Evolutionary conservation across 768 basidiomycete species (phyloP).

Genomic region (Boletus rubescentipes): DNA sequence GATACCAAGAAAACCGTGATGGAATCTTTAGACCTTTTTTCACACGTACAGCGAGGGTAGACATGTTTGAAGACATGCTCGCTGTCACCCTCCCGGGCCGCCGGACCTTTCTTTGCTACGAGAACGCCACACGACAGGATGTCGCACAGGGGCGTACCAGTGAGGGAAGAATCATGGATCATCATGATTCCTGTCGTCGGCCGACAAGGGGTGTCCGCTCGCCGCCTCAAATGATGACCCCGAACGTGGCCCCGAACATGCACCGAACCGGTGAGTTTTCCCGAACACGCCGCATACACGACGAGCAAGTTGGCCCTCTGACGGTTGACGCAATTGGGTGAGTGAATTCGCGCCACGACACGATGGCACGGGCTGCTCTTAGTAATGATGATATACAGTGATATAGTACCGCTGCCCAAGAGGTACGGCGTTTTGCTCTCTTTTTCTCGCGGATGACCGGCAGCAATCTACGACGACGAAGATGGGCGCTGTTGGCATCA

Average conservation of each 20-base stretch:
- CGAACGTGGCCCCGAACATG: background rate
- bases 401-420: background rate
- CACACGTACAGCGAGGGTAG: background rate
- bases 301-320: background rate
- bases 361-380: background rate
- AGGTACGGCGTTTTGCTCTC: background rate
- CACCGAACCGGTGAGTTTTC: background rate
- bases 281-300: background rate
- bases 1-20: background rate
- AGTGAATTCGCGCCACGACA: too few relatives aligned
- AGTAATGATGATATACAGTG: background rate
- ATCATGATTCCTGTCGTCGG: background rate
- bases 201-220: background rate
- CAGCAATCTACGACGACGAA: background rate
- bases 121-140: conserved; percentile 13
- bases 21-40: background rate
- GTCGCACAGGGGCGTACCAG: background rate
- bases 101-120: conserved; percentile 16
- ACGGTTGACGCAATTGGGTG: background rate
- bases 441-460: background rate
- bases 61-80: background rate
- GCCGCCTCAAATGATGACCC: background rate
- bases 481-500: background rate
- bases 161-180: background rate
- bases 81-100: conserved; percentile 2